phyloP scores from a whole-genome alignment of 441 rosid species.

The Gossypium davidsonii region DNA sequence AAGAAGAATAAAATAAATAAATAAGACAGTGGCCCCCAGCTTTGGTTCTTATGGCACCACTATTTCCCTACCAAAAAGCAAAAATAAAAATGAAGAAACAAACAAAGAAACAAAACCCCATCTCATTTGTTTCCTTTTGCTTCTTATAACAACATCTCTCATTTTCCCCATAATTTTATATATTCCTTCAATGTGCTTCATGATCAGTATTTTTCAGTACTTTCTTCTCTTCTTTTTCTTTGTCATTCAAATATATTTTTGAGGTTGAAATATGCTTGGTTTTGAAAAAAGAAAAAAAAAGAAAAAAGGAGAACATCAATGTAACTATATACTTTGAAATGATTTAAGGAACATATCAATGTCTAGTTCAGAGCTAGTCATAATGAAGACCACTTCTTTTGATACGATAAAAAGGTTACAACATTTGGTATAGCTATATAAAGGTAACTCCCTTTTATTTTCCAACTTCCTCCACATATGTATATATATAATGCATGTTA shows the following conservation, averaged over 20 bases:
- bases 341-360: slow-evolving; percentile 1
- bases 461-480: background rate
- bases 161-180: background rate
- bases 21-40: slow-evolving; percentile 19
- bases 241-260: too few species aligned
- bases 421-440: slow-evolving; percentile 13
- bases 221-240: background rate
- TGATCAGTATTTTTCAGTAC: background rate
- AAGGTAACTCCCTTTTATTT: slow-evolving; percentile 14
- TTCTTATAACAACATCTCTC: background rate
- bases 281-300: too few species aligned
- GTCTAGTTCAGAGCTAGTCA: background rate
- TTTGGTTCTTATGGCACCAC: slow-evolving; percentile 17
- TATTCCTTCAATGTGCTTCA: background rate
- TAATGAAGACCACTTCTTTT: background rate
- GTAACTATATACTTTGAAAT: background rate
- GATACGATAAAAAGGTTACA: background rate
- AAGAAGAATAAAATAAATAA: background rate
- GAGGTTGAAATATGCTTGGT: background rate
- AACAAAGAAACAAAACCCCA: background rate
- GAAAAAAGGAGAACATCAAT: background rate
- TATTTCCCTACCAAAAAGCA: slow-evolving; percentile 6
- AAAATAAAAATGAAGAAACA: background rate
- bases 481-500: too few species aligned
- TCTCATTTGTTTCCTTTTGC: slow-evolving; percentile 21